Conservation (phyloP, 2,329 filamentous ascomycete species). For the Nigrospora osmanthi region DNA sequence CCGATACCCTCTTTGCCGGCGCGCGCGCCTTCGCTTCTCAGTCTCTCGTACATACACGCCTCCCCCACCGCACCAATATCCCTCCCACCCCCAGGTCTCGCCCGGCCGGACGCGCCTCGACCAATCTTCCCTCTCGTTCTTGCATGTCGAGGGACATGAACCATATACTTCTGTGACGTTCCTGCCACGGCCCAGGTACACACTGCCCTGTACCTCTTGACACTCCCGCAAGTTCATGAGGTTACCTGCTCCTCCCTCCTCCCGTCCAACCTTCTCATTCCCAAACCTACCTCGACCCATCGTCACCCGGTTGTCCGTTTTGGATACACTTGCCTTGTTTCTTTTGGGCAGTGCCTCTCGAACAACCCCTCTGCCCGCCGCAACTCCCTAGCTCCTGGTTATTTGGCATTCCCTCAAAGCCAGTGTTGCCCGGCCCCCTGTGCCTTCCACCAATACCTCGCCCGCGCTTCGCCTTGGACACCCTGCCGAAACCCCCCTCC, state of each 20-base stretch:
- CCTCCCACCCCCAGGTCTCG: not conserved
- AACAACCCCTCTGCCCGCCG: too few species aligned
- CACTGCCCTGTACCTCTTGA: slow-evolving; percentile 21
- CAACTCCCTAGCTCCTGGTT: too few species aligned
- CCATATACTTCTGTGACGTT: slow-evolving; percentile 26
- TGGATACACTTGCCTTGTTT: not conserved
- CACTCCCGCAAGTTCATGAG: slow-evolving; percentile 14
- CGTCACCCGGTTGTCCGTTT: too few species aligned
- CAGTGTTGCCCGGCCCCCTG: too few species aligned
- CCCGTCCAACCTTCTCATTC: slow-evolving; percentile 9
- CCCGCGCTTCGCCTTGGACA: too few species aligned
- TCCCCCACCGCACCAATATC: not conserved
- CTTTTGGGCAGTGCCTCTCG: slow-evolving; percentile 1
- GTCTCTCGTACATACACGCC: slow-evolving; percentile 1
- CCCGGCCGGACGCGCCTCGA: slow-evolving; percentile 14
- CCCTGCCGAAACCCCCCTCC: too few species aligned
- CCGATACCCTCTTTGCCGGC: not conserved
- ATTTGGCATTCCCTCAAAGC: too few species aligned
- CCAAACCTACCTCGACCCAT: too few species aligned
- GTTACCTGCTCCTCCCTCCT: slow-evolving; percentile 15
- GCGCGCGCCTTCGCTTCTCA: not conserved
- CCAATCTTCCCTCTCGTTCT: slow-evolving; percentile 17
- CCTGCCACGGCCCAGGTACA: slow-evolving; percentile 19
- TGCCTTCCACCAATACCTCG: too few species aligned
- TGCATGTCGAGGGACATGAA: slow-evolving; percentile 18